A percentile compares a stretch with the other conserved stretches of the same genome.
Conservation (phyloP, 768 basidiomycete species). For the Mycena pura region DNA sequence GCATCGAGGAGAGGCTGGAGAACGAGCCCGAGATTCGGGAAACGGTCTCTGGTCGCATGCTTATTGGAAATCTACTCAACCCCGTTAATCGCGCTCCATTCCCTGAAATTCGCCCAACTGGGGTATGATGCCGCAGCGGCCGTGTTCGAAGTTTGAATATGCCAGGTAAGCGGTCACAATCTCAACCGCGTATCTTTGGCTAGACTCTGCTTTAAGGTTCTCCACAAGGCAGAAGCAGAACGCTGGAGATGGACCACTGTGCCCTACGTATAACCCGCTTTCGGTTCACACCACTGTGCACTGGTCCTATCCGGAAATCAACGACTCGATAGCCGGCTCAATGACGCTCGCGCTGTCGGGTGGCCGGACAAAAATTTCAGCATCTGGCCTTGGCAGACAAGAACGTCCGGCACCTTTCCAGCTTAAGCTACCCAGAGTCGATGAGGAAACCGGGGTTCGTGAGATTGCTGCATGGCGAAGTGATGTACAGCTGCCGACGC, state of each 20-base stretch:
- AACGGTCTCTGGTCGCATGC: no score
- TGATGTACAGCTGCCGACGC: conserved; percentile 80
- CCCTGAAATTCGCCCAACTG: no score
- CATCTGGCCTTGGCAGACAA: conserved; percentile 75
- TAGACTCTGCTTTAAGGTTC: conserved; percentile 55
- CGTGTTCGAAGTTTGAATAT: conserved; percentile 92
- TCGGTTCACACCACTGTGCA: conserved; percentile 84
- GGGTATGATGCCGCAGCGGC: conserved; percentile 92
- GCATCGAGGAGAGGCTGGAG: no score
- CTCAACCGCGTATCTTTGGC: conserved; percentile 11
- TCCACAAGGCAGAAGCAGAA: conserved; percentile 79
- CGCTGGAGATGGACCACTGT: conserved; percentile 68
- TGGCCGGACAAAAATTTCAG: conserved; percentile 81
- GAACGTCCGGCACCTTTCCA: conserved; percentile 80
- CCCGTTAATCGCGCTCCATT: no score
- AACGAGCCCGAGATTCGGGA: no score
- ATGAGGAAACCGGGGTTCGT: conserved; percentile 59
- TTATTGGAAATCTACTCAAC: no score
- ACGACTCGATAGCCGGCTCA: conserved; percentile 80
- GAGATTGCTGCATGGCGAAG: conserved; percentile 75
- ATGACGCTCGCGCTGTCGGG: conserved; percentile 82
- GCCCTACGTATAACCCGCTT: conserved; percentile 78
- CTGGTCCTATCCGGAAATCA: conserved; percentile 91
- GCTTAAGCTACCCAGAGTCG: conserved; percentile 63
- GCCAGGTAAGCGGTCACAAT: conserved; percentile 60